Evolutionary conservation across 2,329 filamentous ascomycete genomes (phyloP), one percentile per base, ranked within the genome.

Genomic region (Neonectria ditissima): DNA sequence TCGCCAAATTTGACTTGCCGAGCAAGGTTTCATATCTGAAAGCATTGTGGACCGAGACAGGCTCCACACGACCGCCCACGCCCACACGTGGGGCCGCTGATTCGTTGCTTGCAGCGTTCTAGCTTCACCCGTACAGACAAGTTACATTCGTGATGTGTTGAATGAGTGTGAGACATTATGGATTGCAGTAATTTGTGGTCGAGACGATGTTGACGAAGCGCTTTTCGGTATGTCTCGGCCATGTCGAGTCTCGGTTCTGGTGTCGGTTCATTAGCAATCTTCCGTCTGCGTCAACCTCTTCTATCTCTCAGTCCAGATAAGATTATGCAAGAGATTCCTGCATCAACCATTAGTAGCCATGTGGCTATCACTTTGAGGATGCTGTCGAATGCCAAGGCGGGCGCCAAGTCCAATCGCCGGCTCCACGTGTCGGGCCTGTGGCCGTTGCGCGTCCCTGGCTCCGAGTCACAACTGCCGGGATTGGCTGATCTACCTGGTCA

Each of bases 51-150:
- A 45, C 59, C 26, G 51, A 56, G 28, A 39, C 44, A 43, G 44
- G 66, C 50, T 63, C 54, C 65, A 67, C 59, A 32, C 47, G 59
- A 62, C 48, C 53, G 34, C 47, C 59, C 55, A 59, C 56, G 61
- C 51, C 52, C 41, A 67, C 72, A 75, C 74, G 74, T 75, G 74
- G 72, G 74, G 66, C 57, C 56, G 63, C 65, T 76, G 73, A 75
- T 75, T 76, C 72, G 74, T 60, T 64, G 55, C 11, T 54, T 30
- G 22, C 16, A 13, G 22, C 20, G 37, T 43, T 41, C 11, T 22
- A 47, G 50, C 48, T 28, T 53, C 9, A 30, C 16, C 14, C n/a
- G 16, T 18, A 30, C 6, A 14, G 22, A 14, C 13, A 24, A 18
- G 28, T 41, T 41, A n/a, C 3, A n/a, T 28, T n/a, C 10, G 5